Conservation (phyloP, 2,329 filamentous ascomycete species). For the Aspergillus hiratsukae region DNA sequence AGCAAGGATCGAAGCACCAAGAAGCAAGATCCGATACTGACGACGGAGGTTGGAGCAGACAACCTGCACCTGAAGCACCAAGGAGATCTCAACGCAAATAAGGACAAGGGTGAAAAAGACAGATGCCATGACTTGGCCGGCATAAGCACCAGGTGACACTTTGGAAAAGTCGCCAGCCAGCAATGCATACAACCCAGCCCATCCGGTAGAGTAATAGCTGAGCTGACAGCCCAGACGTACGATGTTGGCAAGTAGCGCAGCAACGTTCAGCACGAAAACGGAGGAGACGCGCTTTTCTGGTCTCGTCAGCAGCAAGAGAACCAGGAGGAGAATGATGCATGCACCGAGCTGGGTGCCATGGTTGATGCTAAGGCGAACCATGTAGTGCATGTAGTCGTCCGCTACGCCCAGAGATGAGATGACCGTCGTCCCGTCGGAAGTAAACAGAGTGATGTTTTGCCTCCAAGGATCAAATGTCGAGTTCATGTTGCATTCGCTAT, state of each 20-base stretch:
- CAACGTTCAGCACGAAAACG: slow-evolving; percentile 62
- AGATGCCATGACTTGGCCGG: slow-evolving; percentile 45
- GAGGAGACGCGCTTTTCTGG: slow-evolving; percentile 59
- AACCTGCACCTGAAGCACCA: slow-evolving; percentile 61
- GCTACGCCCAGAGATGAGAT: slow-evolving; percentile 41
- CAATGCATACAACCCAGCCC: slow-evolving; percentile 58
- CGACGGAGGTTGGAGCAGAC: slow-evolving; percentile 51
- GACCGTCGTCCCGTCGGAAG: slow-evolving; percentile 42
- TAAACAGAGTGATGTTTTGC: slow-evolving; percentile 49
- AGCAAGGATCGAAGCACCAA: slow-evolving; percentile 45
- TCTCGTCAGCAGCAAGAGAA: slow-evolving; percentile 65
- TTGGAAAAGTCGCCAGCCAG: slow-evolving; percentile 52
- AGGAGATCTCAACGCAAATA: slow-evolving; percentile 53
- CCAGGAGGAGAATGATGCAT: slow-evolving; percentile 59
- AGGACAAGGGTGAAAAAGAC: slow-evolving; percentile 52
- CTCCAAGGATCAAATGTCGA: slow-evolving; percentile 47
- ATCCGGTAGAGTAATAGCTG: slow-evolving; percentile 58
- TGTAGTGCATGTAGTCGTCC: slow-evolving; percentile 45
- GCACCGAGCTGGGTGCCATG: slow-evolving; percentile 69
- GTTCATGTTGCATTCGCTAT: slow-evolving; percentile 8
- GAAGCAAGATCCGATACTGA: slow-evolving; percentile 43
- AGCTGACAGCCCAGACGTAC: slow-evolving; percentile 45
- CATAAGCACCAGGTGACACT: slow-evolving; percentile 44
- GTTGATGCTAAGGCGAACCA: slow-evolving; percentile 53
- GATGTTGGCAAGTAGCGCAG: slow-evolving; percentile 57